These are phyloP conservation scores for Irpex lacteus DNA, from an alignment of 1,284 basidiomycete species.

Conservation along the genomic window DNA sequence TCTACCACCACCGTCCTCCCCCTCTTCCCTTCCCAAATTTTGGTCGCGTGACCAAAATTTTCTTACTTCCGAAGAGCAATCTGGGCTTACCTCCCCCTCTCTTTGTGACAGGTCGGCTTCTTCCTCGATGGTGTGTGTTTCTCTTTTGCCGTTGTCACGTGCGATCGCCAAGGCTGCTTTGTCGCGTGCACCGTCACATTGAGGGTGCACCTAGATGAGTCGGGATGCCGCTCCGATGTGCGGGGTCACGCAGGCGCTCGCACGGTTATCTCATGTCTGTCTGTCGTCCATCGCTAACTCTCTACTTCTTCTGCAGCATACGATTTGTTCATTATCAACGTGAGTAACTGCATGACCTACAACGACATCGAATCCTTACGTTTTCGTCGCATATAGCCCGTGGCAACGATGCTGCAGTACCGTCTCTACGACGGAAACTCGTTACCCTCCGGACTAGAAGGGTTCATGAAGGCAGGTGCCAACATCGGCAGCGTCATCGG, in stretches of 20 bases:
- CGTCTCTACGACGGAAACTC: conserved; percentile 55
- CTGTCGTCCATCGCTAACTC: not conserved
- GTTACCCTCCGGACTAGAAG: conserved; percentile 57
- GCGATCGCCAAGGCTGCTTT: not conserved
- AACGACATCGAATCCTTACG: not conserved
- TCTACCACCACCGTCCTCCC: not conserved
- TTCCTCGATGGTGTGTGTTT: conserved; percentile 60
- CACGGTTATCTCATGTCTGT: too few relatives aligned
- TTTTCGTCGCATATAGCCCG: conserved; percentile 42
- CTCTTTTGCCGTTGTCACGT: not conserved
- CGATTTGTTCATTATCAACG: conserved; percentile 79
- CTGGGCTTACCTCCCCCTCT: not conserved
- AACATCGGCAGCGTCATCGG: conserved; percentile 77
- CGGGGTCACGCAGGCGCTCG: not conserved
- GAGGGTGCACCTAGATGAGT: not conserved
- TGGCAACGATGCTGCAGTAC: conserved; percentile 74
- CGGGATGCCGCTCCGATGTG: not conserved
- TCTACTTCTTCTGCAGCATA: conserved; percentile 44
- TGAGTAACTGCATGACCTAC: conserved; percentile 26
- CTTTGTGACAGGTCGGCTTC: conserved; percentile 51
- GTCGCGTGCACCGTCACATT: not conserved
- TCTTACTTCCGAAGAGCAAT: not conserved
- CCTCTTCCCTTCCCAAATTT: not conserved
- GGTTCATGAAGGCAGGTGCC: conserved; percentile 65
- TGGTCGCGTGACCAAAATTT: conserved; percentile 3